phyloP scores from a whole-genome alignment of 352 stramenopile genomes.

The Globisporangium rhizosaccharum region DNA sequence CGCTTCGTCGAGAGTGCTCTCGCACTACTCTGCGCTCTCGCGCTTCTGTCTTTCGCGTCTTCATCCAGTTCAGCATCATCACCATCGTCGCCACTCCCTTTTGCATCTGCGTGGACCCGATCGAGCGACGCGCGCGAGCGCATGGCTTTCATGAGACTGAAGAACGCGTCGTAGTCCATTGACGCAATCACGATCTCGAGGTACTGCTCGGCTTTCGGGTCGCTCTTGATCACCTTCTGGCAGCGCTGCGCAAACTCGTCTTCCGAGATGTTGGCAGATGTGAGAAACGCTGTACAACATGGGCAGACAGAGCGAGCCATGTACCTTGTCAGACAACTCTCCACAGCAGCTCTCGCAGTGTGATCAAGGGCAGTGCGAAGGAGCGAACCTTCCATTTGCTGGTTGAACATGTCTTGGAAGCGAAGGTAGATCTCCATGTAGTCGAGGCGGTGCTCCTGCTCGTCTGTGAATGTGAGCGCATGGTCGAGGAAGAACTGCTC shows the following conservation, averaged over 20 bases:
- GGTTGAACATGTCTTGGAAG: constrained; percentile 74
- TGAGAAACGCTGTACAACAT: constrained; percentile 39
- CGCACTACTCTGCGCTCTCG: neutral
- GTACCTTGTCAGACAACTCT: neutral
- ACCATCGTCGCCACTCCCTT: constrained; percentile 9
- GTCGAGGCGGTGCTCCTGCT: constrained; percentile 58
- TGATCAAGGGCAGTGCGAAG: neutral
- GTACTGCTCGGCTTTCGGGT: constrained; percentile 61
- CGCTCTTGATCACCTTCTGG: constrained; percentile 42
- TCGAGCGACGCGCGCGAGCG: constrained; percentile 43
- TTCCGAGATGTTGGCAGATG: constrained; percentile 39
- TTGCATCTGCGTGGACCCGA: constrained; percentile 25
- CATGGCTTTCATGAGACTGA: constrained; percentile 69
- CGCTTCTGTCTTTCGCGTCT: neutral
- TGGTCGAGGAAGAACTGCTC: constrained; percentile 76
- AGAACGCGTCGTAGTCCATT: constrained; percentile 78
- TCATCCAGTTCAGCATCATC: neutral
- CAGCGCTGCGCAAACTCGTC: constrained; percentile 54
- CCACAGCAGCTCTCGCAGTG: neutral
- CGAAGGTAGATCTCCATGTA: constrained; percentile 70
- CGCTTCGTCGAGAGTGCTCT: neutral
- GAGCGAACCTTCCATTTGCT: constrained; percentile 48
- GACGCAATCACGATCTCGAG: constrained; percentile 72
- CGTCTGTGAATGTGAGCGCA: constrained; percentile 55
- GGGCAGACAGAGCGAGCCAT: neutral